A percentile compares a stretch with the other conserved stretches of the same genome.
Evolutionary conservation across 2,329 filamentous ascomycete genomes (phyloP).

Genomic region (Ophioceras dolichostomum): DNA sequence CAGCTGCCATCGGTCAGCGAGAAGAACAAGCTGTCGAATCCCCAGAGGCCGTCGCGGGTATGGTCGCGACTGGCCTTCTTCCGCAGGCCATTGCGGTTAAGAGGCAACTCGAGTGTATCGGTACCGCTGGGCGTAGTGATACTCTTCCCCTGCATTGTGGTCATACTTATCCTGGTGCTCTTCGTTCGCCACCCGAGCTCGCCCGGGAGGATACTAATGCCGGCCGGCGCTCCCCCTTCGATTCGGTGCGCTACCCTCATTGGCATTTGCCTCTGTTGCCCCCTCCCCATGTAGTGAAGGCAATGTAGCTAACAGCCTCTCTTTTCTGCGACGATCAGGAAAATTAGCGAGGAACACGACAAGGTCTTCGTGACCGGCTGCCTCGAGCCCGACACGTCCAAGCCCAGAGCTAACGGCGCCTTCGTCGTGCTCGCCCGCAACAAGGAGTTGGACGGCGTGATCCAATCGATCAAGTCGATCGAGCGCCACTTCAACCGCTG

Average conservation of each 20-base stretch:
- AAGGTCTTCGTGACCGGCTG: constrained; percentile 93
- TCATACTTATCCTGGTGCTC: constrained; percentile 81
- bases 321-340: too few relatives aligned
- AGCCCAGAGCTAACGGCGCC: constrained; percentile 77
- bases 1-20: constrained; percentile 39
- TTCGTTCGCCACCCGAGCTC: constrained; percentile 82
- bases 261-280: neutral
- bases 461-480: constrained; percentile 95
- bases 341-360: constrained; percentile 95
- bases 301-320: too few relatives aligned
- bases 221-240: constrained; percentile 73
- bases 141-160: constrained; percentile 81
- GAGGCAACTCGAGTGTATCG: constrained; percentile 83
- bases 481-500: constrained; percentile 98
- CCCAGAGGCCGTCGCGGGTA: constrained; percentile 24
- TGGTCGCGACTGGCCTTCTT: constrained; percentile 63
- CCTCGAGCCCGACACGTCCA: constrained; percentile 57
- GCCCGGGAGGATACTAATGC: constrained; percentile 72
- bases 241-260: constrained; percentile 57
- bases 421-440: constrained; percentile 94
- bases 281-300: too few relatives aligned
- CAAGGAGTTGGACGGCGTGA: constrained; percentile 89
- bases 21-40: constrained; percentile 27
- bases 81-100: constrained; percentile 72
- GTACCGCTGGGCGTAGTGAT: constrained; percentile 87